phyloP scores from a whole-genome alignment of 805 yeast species.

The Kluyveromyces starmeri region DNA sequence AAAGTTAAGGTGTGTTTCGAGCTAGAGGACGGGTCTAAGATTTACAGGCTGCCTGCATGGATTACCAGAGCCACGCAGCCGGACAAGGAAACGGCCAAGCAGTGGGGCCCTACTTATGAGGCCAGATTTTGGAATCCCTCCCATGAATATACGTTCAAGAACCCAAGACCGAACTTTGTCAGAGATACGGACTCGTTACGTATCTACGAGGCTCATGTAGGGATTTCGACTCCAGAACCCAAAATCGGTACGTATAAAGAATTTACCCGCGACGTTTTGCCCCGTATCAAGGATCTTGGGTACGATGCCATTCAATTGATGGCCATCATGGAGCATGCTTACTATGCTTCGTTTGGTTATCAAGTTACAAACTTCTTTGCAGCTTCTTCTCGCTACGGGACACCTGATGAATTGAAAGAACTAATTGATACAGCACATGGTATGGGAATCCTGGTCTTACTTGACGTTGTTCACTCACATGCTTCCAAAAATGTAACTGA shows the following conservation, averaged over 20 bases:
- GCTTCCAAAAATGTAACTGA: slow-evolving; percentile 91
- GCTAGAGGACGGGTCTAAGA: slow-evolving; percentile 54
- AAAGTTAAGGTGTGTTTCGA: slow-evolving; percentile 63
- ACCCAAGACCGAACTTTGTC: slow-evolving; percentile 49
- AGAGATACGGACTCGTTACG: slow-evolving; percentile 42
- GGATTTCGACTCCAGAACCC: slow-evolving; percentile 88
- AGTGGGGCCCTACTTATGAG: slow-evolving; percentile 48
- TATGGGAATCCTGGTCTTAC: slow-evolving; percentile 72
- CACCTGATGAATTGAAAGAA: slow-evolving; percentile 91
- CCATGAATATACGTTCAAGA: slow-evolving; percentile 47
- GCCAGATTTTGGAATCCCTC: slow-evolving; percentile 91
- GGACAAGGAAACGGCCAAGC: slow-evolving; percentile 38
- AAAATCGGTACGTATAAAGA: slow-evolving; percentile 77
- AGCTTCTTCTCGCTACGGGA: slow-evolving; percentile 79
- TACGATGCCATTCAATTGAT: slow-evolving; percentile 90
- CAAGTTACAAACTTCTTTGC: slow-evolving; percentile 93
- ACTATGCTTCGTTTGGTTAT: slow-evolving; percentile 96
- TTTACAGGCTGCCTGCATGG: slow-evolving; percentile 89
- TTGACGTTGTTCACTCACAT: slow-evolving; percentile 94
- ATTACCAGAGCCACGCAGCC: slow-evolving; percentile 74
- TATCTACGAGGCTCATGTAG: slow-evolving; percentile 92
- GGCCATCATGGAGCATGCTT: slow-evolving; percentile 99
- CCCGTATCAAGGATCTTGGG: slow-evolving; percentile 77
- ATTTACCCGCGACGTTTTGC: slow-evolving; percentile 71
- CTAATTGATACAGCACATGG: slow-evolving; percentile 88